Conservation (phyloP, 495 filamentous ascomycete species). For the Lepraria neglecta region DNA sequence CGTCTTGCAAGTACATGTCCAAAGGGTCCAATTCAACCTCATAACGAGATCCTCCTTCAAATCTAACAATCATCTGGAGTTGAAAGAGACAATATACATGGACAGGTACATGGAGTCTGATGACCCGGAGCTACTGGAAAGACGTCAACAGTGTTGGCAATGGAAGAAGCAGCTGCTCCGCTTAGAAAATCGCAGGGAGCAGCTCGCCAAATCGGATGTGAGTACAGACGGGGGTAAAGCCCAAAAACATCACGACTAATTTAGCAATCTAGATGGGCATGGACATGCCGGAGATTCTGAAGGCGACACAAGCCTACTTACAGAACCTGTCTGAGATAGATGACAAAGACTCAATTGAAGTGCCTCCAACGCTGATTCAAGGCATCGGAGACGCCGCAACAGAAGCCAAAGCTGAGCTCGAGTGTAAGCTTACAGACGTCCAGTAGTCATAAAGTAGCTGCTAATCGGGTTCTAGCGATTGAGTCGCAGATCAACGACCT, state of each 20-base stretch:
- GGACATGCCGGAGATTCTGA: slow-evolving; percentile 28
- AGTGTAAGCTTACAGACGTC: slow-evolving; percentile 30
- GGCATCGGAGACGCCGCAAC: slow-evolving; percentile 35
- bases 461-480: slow-evolving; percentile 30
- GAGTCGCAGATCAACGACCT: slow-evolving; percentile 45
- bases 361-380: slow-evolving; percentile 31
- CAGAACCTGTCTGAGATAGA: slow-evolving; percentile 27
- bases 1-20: slow-evolving; percentile 81
- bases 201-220: slow-evolving; percentile 49
- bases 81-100: slow-evolving; percentile 73
- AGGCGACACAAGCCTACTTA: slow-evolving; percentile 28
- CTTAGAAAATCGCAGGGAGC: background rate
- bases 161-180: slow-evolving; percentile 49
- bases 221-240: slow-evolving; percentile 11
- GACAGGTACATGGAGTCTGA: slow-evolving; percentile 80
- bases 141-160: slow-evolving; percentile 65
- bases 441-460: background rate
- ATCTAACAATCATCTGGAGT: slow-evolving; percentile 66
- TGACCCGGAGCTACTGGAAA: slow-evolving; percentile 49
- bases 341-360: slow-evolving; percentile 31
- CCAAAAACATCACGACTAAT: slow-evolving; percentile 24
- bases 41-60: slow-evolving; percentile 59
- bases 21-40: slow-evolving; percentile 64
- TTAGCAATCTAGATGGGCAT: slow-evolving; percentile 26
- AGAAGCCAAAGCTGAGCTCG: slow-evolving; percentile 35